Evolutionary conservation across 371 early-diverging fungal genomes (phyloP), one percentile per base, ranked within the genome.

Genomic region (Smittium culicis): DNA sequence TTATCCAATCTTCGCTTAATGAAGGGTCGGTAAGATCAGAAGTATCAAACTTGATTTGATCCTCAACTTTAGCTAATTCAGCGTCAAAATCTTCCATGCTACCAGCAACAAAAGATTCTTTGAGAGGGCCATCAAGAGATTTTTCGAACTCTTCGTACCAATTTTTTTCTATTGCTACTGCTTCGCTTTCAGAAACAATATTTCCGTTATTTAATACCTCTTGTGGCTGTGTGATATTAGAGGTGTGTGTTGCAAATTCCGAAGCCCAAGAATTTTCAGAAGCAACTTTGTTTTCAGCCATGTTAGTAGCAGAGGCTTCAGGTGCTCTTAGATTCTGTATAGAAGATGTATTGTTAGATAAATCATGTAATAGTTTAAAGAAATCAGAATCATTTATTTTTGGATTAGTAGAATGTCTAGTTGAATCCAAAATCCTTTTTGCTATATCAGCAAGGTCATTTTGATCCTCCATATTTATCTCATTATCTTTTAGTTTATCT

Each of bases 351-450:
- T 87, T 83, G 73, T 97, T 91, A n/a, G 91, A 83, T 59, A 97
- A 76, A 66, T 89, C 82, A 56, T 89, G 81, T 93, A 97, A 94
- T 71, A 96, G 82, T 27, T 81, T 81, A 81, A 96, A 75, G 70
- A 97, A 97, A 57, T 88, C 85, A 2, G 93, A 94, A 61, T 88
- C 81, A 70, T 88, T 88, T 71, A 97, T 92, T 73, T 96, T 95
- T 27, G 94, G 92, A 61, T 93, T 93, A 62, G 80, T 74, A 2
- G 88, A 80, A 17, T 73, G 75, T 60, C 85, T 82, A 3, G 95
- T 88, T 5, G 88, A 82, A 58, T 89, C 86, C 14, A 95, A 70
- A 17, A 94, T 79, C 72, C 87, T 79, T 16, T 86, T 89, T 2
- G 98, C 98, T 1, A 92, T 89, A 63, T 82, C 81, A 1, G 94